Evolutionary conservation across 2,329 filamentous ascomycete genomes (phyloP).

Genomic region (Elsinoe batatas): DNA sequence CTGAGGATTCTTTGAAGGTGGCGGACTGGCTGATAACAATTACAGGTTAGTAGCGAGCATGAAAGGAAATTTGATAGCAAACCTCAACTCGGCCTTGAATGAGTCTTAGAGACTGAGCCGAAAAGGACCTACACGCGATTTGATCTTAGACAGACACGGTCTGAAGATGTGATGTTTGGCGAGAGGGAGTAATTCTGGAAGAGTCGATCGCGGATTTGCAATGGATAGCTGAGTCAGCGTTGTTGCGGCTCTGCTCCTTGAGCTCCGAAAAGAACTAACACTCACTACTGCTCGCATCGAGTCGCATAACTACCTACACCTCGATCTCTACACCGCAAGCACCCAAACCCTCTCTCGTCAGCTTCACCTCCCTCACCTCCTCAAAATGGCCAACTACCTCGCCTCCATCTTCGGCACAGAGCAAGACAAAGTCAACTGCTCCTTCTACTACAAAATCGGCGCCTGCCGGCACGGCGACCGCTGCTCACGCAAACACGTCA

Average conservation of each 20-base stretch:
- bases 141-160: no score
- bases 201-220: not conserved
- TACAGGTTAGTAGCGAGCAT: no score
- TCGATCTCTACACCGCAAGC: no score
- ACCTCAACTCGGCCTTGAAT: no score
- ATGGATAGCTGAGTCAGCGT: not conserved
- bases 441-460: conserved; percentile 99
- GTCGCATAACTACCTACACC: no score
- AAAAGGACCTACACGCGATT: no score
- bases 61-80: no score
- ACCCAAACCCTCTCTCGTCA: not conserved
- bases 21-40: no score
- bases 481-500: conserved; percentile 97
- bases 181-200: not conserved
- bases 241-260: not conserved
- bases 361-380: not conserved
- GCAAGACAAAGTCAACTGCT: conserved; percentile 98
- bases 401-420: conserved; percentile 99
- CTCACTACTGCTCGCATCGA: no score
- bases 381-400: conserved; percentile 87
- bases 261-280: not conserved
- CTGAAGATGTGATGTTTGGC: not conserved
- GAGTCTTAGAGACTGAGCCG: no score
- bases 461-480: conserved; percentile 97
- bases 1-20: no score